Evolutionary conservation across 306 rosid species (phyloP).

Genomic region (Prosopis cineraria): DNA sequence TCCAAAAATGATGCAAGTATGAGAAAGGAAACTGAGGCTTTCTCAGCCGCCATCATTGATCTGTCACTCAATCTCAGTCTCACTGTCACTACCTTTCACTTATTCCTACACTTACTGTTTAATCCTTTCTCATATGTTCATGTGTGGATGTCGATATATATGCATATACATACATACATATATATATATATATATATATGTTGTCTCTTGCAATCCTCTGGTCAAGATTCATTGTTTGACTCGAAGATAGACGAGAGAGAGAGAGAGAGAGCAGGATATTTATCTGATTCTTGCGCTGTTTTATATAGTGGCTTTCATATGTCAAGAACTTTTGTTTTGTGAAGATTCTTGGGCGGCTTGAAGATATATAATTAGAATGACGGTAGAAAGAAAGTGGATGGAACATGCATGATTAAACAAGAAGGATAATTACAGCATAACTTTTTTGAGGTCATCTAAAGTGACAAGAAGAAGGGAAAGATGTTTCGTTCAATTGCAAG

Average conservation of each 20-base stretch:
- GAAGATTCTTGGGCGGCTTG: background rate
- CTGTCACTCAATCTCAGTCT: slow-evolving; percentile 17
- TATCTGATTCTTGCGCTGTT: background rate
- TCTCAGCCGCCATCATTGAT: slow-evolving; percentile 38
- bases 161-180: no score
- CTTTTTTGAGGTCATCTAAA: no score
- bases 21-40: slow-evolving; percentile 40
- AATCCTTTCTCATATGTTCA: no score
- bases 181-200: background rate
- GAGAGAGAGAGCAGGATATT: background rate
- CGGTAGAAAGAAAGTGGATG: background rate
- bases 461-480: no score
- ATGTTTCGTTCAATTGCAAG: no score
- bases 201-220: background rate
- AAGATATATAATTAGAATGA: background rate
- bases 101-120: no score
- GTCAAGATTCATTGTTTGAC: slow-evolving; percentile 39
- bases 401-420: no score
- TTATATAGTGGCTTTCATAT: background rate
- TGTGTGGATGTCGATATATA: no score
- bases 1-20: slow-evolving; percentile 30
- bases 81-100: background rate
- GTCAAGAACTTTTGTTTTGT: background rate
- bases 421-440: no score
- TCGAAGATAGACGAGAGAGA: background rate